Evolutionary conservation across 805 yeast genomes (phyloP).

Genomic region (Spathaspora girioi): DNA sequence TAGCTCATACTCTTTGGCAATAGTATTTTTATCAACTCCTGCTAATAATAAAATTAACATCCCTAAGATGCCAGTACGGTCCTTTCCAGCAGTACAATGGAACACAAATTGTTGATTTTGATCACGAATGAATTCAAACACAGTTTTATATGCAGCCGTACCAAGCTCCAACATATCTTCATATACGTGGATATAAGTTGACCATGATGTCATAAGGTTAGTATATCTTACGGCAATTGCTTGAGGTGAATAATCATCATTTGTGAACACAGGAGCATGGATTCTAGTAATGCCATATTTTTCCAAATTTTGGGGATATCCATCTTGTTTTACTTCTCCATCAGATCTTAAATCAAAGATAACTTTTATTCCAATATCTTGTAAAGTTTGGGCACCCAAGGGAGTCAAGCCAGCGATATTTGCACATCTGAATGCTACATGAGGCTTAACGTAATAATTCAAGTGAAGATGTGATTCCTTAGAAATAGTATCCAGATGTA

Average conservation of each 20-base stretch:
- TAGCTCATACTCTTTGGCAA: conserved; percentile 75
- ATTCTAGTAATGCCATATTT: conserved; percentile 44
- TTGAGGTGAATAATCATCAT: conserved; percentile 59
- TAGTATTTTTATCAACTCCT: conserved; percentile 62
- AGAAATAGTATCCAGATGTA: conserved; percentile 1
- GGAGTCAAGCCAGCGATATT: conserved; percentile 50
- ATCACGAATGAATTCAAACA: conserved; percentile 57
- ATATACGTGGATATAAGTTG: conserved; percentile 63
- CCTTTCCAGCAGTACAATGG: conserved; percentile 87
- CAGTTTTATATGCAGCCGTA: conserved; percentile 39
- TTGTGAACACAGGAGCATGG: conserved; percentile 55
- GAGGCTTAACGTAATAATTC: conserved; percentile 45
- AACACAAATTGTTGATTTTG: conserved; percentile 48
- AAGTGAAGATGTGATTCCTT: conserved; percentile 9
- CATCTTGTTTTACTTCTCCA: conserved; percentile 49
- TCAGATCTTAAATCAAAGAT: conserved; percentile 68
- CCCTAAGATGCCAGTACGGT: conserved; percentile 73
- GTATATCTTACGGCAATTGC: conserved; percentile 54
- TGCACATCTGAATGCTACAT: conserved; percentile 62
- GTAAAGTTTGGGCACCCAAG: conserved; percentile 42
- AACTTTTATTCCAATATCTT: conserved; percentile 44
- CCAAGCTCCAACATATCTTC: conserved; percentile 54
- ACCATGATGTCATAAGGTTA: conserved; percentile 54
- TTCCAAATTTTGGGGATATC: conserved; percentile 33
- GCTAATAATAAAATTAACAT: conserved; percentile 61